Percentiles rank a stretch among this genome's conserved stretches.
These are phyloP conservation scores for Pichiaceae sp. DNA, from an alignment of 1,139 yeast species.

Conservation along the genomic window DNA sequence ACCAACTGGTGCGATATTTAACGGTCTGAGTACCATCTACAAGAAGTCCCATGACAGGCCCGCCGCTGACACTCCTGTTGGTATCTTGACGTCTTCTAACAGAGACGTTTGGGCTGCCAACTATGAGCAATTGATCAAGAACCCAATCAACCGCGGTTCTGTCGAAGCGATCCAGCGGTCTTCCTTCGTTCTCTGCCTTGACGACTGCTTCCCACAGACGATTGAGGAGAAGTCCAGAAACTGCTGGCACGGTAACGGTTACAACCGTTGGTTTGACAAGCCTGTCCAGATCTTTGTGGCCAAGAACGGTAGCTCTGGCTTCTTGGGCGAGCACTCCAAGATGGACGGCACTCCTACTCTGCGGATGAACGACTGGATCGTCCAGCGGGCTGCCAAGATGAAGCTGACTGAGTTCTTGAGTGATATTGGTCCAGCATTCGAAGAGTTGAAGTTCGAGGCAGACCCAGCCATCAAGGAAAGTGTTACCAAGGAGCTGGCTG, in stretches of 20 bases:
- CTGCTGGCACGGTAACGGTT: slow-evolving; percentile 93
- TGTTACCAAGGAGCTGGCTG: slow-evolving; percentile 42
- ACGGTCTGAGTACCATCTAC: slow-evolving; percentile 53
- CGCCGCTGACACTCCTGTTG: slow-evolving; percentile 44
- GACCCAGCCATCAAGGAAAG: slow-evolving; percentile 43
- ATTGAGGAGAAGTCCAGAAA: slow-evolving; percentile 79
- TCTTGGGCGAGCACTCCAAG: slow-evolving; percentile 92
- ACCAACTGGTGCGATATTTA: slow-evolving; percentile 54
- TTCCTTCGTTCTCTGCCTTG: slow-evolving; percentile 76
- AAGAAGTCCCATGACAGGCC: slow-evolving; percentile 34
- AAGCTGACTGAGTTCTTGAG: slow-evolving; percentile 17
- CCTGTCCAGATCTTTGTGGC: slow-evolving; percentile 80
- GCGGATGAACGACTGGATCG: slow-evolving; percentile 72
- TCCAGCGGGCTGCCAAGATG: slow-evolving; percentile 31
- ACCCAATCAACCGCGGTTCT: slow-evolving; percentile 40
- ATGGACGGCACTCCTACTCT: slow-evolving; percentile 98
- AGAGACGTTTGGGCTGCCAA: slow-evolving; percentile 74
- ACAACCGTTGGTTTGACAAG: slow-evolving; percentile 87
- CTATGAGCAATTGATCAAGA: slow-evolving; percentile 46
- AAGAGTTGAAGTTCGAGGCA: slow-evolving; percentile 40
- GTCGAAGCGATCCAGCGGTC: slow-evolving; percentile 67
- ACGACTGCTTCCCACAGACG: slow-evolving; percentile 61
- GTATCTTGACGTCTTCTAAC: slow-evolving; percentile 75
- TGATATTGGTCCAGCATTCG: slow-evolving; percentile 1
- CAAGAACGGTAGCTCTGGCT: slow-evolving; percentile 83